These are phyloP conservation scores for Sparassis latifolia DNA, from an alignment of 1,284 basidiomycete species.

Conservation along the genomic window DNA sequence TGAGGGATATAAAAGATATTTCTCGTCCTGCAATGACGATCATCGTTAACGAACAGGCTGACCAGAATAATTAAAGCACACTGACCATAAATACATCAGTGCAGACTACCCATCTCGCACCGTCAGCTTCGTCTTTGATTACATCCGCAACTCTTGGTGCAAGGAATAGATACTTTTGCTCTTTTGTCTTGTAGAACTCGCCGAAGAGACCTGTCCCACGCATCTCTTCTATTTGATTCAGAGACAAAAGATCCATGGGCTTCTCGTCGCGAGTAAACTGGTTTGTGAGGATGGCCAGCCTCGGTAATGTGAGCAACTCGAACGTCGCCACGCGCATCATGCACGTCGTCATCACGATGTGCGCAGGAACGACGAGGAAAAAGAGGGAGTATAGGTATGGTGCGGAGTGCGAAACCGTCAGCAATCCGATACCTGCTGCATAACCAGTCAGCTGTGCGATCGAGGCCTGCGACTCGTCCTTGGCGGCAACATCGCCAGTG, in stretches of 20 bases:
- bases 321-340: slow-evolving; percentile 26
- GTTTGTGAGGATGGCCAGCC: slow-evolving; percentile 19
- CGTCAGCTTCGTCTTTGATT: slow-evolving; percentile 14
- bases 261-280: slow-evolving; percentile 11
- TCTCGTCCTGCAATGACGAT: slow-evolving; percentile 15
- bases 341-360: slow-evolving; percentile 18
- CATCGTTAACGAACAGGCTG: neutral
- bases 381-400: slow-evolving; percentile 25
- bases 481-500: slow-evolving; percentile 27
- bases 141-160: slow-evolving; percentile 22
- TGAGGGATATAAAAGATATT: slow-evolving; percentile 23
- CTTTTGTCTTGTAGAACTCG: slow-evolving; percentile 24
- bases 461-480: slow-evolving; percentile 27
- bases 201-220: slow-evolving; percentile 22
- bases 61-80: slow-evolving; percentile 3
- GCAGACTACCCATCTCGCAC: slow-evolving; percentile 19
- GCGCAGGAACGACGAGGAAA: slow-evolving; percentile 19
- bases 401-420: slow-evolving; percentile 24
- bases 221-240: slow-evolving; percentile 17
- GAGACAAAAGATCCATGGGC: slow-evolving; percentile 8
- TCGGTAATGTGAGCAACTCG: slow-evolving; percentile 25
- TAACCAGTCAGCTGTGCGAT: slow-evolving; percentile 25
- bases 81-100: slow-evolving; percentile 20
- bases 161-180: slow-evolving; percentile 17
- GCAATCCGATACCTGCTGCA: slow-evolving; percentile 23